Conservation (phyloP, 495 filamentous ascomycete species). For the Aspergillus sparsus region DNA sequence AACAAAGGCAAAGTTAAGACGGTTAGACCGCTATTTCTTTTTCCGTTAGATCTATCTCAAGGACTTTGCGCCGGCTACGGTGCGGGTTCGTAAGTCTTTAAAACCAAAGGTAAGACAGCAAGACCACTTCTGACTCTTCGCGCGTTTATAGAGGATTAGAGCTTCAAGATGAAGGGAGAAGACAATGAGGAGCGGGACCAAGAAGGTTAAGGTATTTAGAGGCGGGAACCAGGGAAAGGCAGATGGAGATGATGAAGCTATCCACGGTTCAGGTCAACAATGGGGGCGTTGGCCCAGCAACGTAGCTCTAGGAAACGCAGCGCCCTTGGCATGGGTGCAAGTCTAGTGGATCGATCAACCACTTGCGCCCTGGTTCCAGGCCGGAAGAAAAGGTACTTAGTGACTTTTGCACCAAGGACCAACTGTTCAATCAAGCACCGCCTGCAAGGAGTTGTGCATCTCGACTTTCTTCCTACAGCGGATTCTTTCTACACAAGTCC, state of each 20-base stretch:
- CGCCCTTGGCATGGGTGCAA: slow-evolving; percentile 24
- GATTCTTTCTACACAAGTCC: slow-evolving; percentile 5
- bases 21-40: slow-evolving; percentile 18
- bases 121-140: neutral
- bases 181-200: slow-evolving; percentile 29
- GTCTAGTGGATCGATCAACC: slow-evolving; percentile 23
- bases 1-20: slow-evolving; percentile 21
- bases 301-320: slow-evolving; percentile 38
- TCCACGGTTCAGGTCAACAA: slow-evolving; percentile 51
- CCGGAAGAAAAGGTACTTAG: slow-evolving; percentile 5
- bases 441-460: slow-evolving; percentile 26
- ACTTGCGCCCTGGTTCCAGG: slow-evolving; percentile 23
- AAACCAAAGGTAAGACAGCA: slow-evolving; percentile 8
- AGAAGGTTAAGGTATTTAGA: slow-evolving; percentile 36
- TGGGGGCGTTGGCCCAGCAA: slow-evolving; percentile 47
- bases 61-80: neutral
- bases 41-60: slow-evolving; percentile 19
- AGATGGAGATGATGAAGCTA: slow-evolving; percentile 36
- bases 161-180: slow-evolving; percentile 18
- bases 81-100: slow-evolving; percentile 10
- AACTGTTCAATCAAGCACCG: slow-evolving; percentile 24
- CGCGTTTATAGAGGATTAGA: slow-evolving; percentile 13
- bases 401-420: slow-evolving; percentile 15
- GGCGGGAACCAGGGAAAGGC: slow-evolving; percentile 34
- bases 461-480: slow-evolving; percentile 18